These are phyloP conservation scores for Glycine latifolia DNA, from an alignment of 306 rosid genomes.

Conservation along the genomic window DNA sequence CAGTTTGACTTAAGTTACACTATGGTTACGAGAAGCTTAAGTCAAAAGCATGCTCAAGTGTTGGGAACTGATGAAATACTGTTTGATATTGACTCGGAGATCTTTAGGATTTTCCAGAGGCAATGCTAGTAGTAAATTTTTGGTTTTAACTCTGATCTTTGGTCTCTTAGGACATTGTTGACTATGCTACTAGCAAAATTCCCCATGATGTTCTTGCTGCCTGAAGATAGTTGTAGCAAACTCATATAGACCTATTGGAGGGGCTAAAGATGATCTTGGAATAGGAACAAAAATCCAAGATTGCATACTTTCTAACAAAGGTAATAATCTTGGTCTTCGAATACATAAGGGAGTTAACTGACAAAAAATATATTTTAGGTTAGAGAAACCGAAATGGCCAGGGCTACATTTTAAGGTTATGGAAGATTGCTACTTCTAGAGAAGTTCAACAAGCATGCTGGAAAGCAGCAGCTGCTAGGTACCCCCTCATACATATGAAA, in stretches of 20 bases:
- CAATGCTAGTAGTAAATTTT: slow-evolving; percentile 37
- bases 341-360: slow-evolving; percentile 31
- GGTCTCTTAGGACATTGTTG: slow-evolving; percentile 56
- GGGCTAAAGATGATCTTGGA: slow-evolving; percentile 51
- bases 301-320: slow-evolving; percentile 38
- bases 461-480: slow-evolving; percentile 25
- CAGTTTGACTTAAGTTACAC: slow-evolving; percentile 34
- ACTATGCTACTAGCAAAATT: slow-evolving; percentile 49
- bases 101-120: slow-evolving; percentile 45
- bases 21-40: slow-evolving; percentile 29
- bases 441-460: slow-evolving; percentile 28
- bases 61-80: slow-evolving; percentile 42
- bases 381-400: slow-evolving; percentile 16
- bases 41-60: slow-evolving; percentile 42
- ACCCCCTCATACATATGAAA: slow-evolving; percentile 20
- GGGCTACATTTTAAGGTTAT: slow-evolving; percentile 31
- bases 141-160: slow-evolving; percentile 46
- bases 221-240: slow-evolving; percentile 45
- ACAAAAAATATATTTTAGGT: neutral
- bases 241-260: slow-evolving; percentile 45
- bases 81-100: slow-evolving; percentile 42
- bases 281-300: slow-evolving; percentile 44
- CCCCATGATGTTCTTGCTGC: slow-evolving; percentile 41
- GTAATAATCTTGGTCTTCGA: slow-evolving; percentile 48
- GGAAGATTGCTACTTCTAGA: slow-evolving; percentile 27